These are phyloP conservation scores for Colletotrichum aenigma DNA, from an alignment of 2,329 filamentous ascomycete species.

Conservation along the genomic window DNA sequence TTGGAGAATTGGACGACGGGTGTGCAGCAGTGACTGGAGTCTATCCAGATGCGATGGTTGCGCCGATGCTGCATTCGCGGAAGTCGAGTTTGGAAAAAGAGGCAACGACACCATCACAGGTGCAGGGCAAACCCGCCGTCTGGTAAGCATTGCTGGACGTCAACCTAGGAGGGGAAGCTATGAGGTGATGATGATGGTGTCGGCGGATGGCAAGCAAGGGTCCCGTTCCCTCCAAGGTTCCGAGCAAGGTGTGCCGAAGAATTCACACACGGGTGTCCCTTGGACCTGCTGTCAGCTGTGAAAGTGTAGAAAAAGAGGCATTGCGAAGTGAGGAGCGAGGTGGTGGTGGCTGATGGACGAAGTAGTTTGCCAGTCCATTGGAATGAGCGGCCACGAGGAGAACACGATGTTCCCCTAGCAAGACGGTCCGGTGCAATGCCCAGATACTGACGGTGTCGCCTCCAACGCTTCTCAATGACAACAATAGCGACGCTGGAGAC, in stretches of 20 bases:
- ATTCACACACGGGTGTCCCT: not conserved
- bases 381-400: not conserved
- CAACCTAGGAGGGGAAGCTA: not conserved
- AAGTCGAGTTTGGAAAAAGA: not conserved
- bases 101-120: not conserved
- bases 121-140: not conserved
- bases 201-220: not conserved
- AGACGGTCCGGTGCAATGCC: not conserved
- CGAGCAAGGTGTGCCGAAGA: not conserved
- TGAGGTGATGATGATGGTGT: conserved; percentile 18
- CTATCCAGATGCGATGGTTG: not conserved
- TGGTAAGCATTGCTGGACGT: not conserved
- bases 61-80: not conserved
- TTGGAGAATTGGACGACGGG: conserved; percentile 12
- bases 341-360: not conserved
- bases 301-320: not conserved
- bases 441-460: not conserved
- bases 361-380: not conserved
- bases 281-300: not conserved
- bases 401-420: not conserved
- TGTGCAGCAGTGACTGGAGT: not conserved
- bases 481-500: not conserved
- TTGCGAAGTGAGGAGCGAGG: not conserved
- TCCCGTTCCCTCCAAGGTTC: not conserved
- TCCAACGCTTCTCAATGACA: not conserved